Percentiles rank a stretch among this genome's conserved stretches.
phyloP scores from a whole-genome alignment of 2,329 filamentous ascomycete genomes.

The Neopestalotiopsis rosae region DNA sequence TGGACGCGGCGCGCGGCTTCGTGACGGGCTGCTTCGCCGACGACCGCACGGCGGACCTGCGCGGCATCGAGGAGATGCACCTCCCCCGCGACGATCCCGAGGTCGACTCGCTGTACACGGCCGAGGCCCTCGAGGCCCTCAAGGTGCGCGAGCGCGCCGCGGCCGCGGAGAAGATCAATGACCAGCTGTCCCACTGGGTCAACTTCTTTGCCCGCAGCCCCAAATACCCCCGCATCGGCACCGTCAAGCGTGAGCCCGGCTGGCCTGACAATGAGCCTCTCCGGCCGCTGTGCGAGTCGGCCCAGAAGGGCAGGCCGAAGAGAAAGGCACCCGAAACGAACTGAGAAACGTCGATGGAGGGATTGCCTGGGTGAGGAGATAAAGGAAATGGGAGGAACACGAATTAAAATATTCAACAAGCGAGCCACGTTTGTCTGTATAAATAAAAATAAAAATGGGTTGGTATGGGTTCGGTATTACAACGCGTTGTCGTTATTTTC shows the following conservation, averaged over 20 bases:
- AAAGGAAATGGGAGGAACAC: not conserved
- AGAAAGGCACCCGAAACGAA: constrained; percentile 62
- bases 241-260: constrained; percentile 65
- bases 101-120: constrained; percentile 63
- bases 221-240: constrained; percentile 83
- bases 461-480: not conserved
- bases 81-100: constrained; percentile 66
- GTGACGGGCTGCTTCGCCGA: constrained; percentile 92
- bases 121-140: constrained; percentile 56
- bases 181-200: constrained; percentile 80
- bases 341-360: constrained; percentile 4
- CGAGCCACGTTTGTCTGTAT: not conserved
- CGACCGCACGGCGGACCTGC: constrained; percentile 82
- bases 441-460: not conserved
- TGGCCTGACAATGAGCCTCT: constrained; percentile 68
- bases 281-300: constrained; percentile 72
- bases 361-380: no score
- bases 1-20: constrained; percentile 86
- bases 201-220: constrained; percentile 79
- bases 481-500: no score
- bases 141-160: constrained; percentile 70
- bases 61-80: constrained; percentile 88
- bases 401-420: not conserved
- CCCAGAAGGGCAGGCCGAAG: constrained; percentile 61
- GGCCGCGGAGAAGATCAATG: constrained; percentile 69